Base-by-base conservation (phyloP, 805 yeast species). In the Candida taoyuanica region DNA sequence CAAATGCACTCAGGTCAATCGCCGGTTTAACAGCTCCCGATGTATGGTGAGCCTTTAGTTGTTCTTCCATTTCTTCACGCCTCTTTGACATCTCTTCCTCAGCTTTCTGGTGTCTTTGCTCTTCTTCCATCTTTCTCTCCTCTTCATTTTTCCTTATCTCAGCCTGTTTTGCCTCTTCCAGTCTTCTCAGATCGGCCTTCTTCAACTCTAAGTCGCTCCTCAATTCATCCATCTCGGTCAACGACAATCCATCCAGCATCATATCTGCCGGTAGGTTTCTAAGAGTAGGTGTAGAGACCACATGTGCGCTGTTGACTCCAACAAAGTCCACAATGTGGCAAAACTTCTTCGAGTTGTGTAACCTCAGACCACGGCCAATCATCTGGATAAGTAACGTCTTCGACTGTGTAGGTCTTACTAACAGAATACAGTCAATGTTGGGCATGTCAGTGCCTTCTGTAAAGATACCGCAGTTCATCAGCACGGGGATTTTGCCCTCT, bases 391-490 rank as follows among this genome's bases (percentile, higher is more conserved):
- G 60, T 30, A 89, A 61, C 0, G 83, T 76, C 23, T 77, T 63
- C 1, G 96, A 88, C 41, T 70, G 71, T 0, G 96, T 85, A 2
- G 96, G 96, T 24, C 96, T 64, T 4, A 85, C 84, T 23, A 89
- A 59, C 20, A 89, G 66, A 11, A 89, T 64, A 21, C 87, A 79
- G 53, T 89, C 97, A 40, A 88, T 82, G 44, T 79, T 79, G 3
- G 97, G 97, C 15, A 91, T 79, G 62, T 89, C 97, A 0, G 97
- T 87, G 0, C 98, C 98, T 58, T 89, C 98, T 0, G 96, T 89
- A 50, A 91, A 81, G 5, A 89, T 85, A 14, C 84, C 86, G 56
- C 95, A 93, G 54, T 91, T 91, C 63, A 93, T 72, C 21, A 89
- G 60, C 0, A 91, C 94, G 5, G 81, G 76, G 15, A 85, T 67